These are phyloP conservation scores for Pythium grandisporangium DNA, from an alignment of 352 stramenopile species.

Conservation along the genomic window DNA sequence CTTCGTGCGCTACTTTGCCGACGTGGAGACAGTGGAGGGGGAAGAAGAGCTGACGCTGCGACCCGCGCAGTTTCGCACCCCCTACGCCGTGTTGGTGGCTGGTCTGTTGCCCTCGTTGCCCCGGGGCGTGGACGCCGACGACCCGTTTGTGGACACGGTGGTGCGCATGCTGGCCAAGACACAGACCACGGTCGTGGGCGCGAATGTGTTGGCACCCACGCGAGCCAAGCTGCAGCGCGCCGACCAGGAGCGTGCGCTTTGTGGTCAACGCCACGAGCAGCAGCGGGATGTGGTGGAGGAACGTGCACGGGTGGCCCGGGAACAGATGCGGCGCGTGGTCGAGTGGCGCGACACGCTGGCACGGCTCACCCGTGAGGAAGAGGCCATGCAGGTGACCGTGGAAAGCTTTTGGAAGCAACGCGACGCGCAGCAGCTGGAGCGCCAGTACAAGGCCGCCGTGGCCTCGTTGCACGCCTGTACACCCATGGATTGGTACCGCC, in stretches of 20 bases:
- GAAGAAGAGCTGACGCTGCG: constrained; percentile 62
- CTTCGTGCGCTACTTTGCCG: constrained; percentile 69
- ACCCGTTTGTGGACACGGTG: constrained; percentile 64
- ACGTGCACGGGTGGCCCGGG: constrained; percentile 29
- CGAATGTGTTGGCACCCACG: constrained; percentile 50
- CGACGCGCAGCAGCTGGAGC: constrained; percentile 38
- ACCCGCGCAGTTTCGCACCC: constrained; percentile 52
- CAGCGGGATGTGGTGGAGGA: constrained; percentile 45
- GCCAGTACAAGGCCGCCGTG: constrained; percentile 56
- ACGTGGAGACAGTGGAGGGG: constrained; percentile 23
- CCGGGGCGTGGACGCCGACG: constrained; percentile 48
- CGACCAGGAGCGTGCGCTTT: constrained; percentile 2
- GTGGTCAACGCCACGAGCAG: neutral
- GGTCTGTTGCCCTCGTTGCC: constrained; percentile 61
- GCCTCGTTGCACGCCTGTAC: constrained; percentile 34
- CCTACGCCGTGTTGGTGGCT: constrained; percentile 77
- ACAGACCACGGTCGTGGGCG: constrained; percentile 61
- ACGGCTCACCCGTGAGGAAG: constrained; percentile 38
- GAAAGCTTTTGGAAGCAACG: constrained; percentile 69
- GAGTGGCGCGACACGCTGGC: constrained; percentile 27
- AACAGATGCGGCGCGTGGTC: constrained; percentile 14
- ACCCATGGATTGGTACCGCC: constrained; percentile 65
- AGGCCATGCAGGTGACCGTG: constrained; percentile 70
- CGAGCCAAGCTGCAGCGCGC: constrained; percentile 25
- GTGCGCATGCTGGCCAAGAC: constrained; percentile 68